Conservation (phyloP, 306 rosid genomes). For the Urtica urens region DNA sequence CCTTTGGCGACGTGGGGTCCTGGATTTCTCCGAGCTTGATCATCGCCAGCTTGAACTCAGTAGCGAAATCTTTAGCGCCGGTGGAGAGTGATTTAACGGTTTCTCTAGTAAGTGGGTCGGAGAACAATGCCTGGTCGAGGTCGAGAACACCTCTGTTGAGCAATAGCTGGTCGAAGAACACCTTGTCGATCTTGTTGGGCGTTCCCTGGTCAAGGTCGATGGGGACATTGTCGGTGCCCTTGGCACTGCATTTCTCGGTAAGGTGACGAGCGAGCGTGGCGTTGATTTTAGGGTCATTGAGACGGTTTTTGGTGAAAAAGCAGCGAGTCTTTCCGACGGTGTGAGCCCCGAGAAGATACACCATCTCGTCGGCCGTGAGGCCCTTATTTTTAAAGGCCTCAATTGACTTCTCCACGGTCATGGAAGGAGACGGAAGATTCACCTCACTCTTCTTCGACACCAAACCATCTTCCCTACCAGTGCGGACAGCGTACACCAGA, state of each 20-base stretch:
- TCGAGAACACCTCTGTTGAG: conserved; percentile 22
- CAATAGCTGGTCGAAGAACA: conserved; percentile 13
- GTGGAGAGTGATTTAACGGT: conserved; percentile 1
- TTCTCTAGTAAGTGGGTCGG: conserved; percentile 3
- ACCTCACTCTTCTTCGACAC: conserved; percentile 18
- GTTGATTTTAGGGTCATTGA: conserved; percentile 26
- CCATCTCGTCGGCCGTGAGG: conserved; percentile 22
- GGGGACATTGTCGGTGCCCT: neutral
- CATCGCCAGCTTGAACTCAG: conserved; percentile 27
- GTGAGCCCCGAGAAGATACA: conserved; percentile 35
- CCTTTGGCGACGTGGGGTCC: conserved; percentile 5
- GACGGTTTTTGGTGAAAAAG: conserved; percentile 24
- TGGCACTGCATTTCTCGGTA: conserved; percentile 9
- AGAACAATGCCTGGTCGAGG: conserved; percentile 30
- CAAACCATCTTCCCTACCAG: conserved; percentile 29
- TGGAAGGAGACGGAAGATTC: conserved; percentile 24
- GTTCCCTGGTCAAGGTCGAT: conserved; percentile 19
- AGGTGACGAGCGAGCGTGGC: neutral
- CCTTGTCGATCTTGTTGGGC: conserved; percentile 16
- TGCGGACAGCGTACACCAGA: conserved; percentile 14
- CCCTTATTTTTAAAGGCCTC: conserved; percentile 15
- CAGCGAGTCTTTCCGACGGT: conserved; percentile 32
- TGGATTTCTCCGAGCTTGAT: conserved; percentile 25
- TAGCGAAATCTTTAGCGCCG: neutral
- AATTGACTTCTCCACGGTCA: conserved; percentile 22